Evolutionary conservation across 352 stramenopile genomes (phyloP).

Genomic region (Plasmopara halstedii): DNA sequence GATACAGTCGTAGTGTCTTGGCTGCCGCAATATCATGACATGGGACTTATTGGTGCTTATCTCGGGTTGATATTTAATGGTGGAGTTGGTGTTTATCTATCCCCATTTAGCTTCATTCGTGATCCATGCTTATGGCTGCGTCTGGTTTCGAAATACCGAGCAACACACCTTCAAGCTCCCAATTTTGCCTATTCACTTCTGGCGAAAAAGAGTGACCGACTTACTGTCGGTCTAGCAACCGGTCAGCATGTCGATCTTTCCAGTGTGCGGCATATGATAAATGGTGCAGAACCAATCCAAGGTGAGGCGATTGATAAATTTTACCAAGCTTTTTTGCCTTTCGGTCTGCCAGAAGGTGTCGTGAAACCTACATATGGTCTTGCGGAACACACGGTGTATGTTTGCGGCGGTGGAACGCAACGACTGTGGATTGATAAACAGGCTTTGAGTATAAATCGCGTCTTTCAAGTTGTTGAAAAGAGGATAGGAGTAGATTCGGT

Average conservation of each 20-base stretch:
- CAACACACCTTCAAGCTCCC: constrained; percentile 96
- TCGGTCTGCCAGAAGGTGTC: constrained; percentile 77
- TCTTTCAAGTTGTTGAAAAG: constrained; percentile 36
- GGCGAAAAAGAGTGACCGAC: constrained; percentile 88
- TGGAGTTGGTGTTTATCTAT: constrained; percentile 95
- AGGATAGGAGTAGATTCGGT: constrained; percentile 2
- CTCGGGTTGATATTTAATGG: constrained; percentile 77
- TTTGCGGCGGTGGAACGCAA: constrained; percentile 90
- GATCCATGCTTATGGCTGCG: constrained; percentile 95
- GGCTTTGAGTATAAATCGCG: constrained; percentile 78
- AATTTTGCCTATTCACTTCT: constrained; percentile 98
- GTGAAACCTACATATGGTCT: constrained; percentile 98
- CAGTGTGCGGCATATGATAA: constrained; percentile 95
- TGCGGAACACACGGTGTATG: constrained; percentile 99
- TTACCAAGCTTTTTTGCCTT: constrained; percentile 82
- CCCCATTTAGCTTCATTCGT: constrained; percentile 96
- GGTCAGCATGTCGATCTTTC: constrained; percentile 81
- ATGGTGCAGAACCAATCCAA: constrained; percentile 97
- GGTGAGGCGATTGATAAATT: constrained; percentile 83
- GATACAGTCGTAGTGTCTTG: constrained; percentile 96
- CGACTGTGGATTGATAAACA: constrained; percentile 87
- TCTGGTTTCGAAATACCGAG: constrained; percentile 78
- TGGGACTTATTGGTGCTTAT: constrained; percentile 97
- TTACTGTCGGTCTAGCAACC: constrained; percentile 18
- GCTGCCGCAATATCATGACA: constrained; percentile 99